A percentile compares a stretch with the other conserved stretches of the same genome.
Conservation (phyloP, 129 eudicot genomes). For the Dittrichia graveolens region DNA sequence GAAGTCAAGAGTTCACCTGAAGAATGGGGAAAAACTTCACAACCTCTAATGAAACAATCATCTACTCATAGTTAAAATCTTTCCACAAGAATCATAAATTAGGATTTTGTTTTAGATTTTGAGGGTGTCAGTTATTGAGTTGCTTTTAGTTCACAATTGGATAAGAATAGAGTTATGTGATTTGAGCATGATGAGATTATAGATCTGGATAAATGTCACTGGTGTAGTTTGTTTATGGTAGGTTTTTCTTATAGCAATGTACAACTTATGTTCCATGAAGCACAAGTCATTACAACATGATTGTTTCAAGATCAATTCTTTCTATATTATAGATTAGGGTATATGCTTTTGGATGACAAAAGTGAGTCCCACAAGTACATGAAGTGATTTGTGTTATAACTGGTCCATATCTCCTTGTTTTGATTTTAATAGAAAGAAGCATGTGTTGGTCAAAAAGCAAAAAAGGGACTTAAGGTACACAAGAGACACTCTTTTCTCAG, state of each 20-base stretch:
- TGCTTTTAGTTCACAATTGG: slow-evolving; percentile 22
- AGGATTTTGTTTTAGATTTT: slow-evolving; percentile 29
- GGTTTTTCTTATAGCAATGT: slow-evolving; percentile 24
- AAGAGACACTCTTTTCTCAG: slow-evolving; percentile 2
- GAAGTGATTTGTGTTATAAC: slow-evolving; percentile 17
- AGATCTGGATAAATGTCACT: slow-evolving; percentile 31
- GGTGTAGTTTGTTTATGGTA: slow-evolving; percentile 40
- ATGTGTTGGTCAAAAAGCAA: slow-evolving; percentile 46
- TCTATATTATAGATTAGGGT: background rate
- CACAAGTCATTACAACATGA: slow-evolving; percentile 23
- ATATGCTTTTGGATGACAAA: slow-evolving; percentile 24
- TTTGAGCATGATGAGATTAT: slow-evolving; percentile 25
- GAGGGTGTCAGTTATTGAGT: slow-evolving; percentile 27
- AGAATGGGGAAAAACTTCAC: slow-evolving; percentile 87
- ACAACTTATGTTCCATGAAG: slow-evolving; percentile 27
- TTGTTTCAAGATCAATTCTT: slow-evolving; percentile 4
- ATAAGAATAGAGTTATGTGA: slow-evolving; percentile 16
- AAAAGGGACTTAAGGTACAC: slow-evolving; percentile 19
- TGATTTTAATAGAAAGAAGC: slow-evolving; percentile 35
- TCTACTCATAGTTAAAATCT: slow-evolving; percentile 55
- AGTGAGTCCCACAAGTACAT: slow-evolving; percentile 29
- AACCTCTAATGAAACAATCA: slow-evolving; percentile 86
- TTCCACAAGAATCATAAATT: slow-evolving; percentile 4
- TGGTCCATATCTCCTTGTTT: slow-evolving; percentile 44
- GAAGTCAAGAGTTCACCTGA: slow-evolving; percentile 83